A percentile compares a stretch with the other conserved stretches of the same genome.
phyloP scores from a whole-genome alignment of 768 basidiomycete genomes.

The Hygrophorus pudorinus region DNA sequence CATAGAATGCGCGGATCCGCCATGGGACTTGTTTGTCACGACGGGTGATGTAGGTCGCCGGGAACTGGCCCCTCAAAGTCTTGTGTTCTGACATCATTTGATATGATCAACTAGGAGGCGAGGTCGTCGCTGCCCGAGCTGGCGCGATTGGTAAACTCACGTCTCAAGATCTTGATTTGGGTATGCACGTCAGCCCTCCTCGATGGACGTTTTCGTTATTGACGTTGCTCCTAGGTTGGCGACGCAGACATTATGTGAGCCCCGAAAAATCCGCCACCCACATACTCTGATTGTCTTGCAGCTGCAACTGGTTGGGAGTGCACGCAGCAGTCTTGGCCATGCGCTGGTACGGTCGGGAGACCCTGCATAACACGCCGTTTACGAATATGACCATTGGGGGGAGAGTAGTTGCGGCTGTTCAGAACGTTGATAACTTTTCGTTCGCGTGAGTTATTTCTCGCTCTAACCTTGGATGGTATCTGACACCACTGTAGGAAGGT shows the following conservation, averaged over 20 bases:
- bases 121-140: conserved; percentile 42
- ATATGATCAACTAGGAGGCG: conserved; percentile 31
- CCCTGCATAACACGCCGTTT: no score
- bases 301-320: no score
- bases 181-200: no score
- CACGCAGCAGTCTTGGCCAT: no score
- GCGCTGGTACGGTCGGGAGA: no score
- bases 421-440: conserved; percentile 56
- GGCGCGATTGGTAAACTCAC: conserved; percentile 34
- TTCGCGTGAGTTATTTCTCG: conserved; percentile 66
- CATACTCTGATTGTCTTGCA: neutral
- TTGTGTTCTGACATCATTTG: no score
- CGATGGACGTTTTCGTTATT: no score
- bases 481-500: conserved; percentile 35
- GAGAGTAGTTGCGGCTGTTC: no score
- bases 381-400: conserved; percentile 50
- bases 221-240: conserved; percentile 25
- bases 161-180: no score
- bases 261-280: neutral
- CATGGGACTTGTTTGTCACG: conserved; percentile 30
- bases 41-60: conserved; percentile 61
- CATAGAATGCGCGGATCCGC: conserved; percentile 36
- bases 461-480: no score
- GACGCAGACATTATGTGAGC: conserved; percentile 43
- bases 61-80: no score